phyloP scores from a whole-genome alignment of 208 protist genomes.

The Leptomonas pyrrhocoris region DNA sequence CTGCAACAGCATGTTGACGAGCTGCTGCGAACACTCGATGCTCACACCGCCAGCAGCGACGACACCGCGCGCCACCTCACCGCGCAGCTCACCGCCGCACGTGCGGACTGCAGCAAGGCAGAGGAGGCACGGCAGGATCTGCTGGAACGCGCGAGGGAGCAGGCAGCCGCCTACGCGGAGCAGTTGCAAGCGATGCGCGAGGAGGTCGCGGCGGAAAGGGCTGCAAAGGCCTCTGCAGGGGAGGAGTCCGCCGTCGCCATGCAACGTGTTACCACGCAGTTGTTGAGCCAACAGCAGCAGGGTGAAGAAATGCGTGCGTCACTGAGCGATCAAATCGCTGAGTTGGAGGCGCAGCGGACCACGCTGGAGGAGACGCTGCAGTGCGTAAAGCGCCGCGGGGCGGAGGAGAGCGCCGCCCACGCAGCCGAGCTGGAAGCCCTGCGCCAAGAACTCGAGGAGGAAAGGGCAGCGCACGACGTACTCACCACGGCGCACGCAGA shows the following conservation, averaged over 20 bases:
- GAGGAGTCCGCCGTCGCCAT: background rate
- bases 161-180: constrained; percentile 7
- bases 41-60: background rate
- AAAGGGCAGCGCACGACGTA: background rate
- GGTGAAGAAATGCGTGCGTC: background rate
- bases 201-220: constrained; percentile 17
- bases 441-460: constrained; percentile 2
- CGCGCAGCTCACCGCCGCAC: background rate
- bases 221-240: background rate
- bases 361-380: background rate
- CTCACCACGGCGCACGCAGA: background rate
- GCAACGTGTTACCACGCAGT: background rate
- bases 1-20: background rate
- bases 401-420: background rate
- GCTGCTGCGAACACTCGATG: constrained; percentile 1
- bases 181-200: background rate
- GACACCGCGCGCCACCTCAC: background rate
- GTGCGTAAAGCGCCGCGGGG: background rate
- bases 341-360: constrained; percentile 15
- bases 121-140: background rate
- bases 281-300: background rate
- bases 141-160: background rate
- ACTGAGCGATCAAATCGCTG: constrained; percentile 11
- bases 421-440: background rate
- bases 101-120: background rate